phyloP scores from a whole-genome alignment of 1,284 basidiomycete species.

The Ganoderma meredithae region DNA sequence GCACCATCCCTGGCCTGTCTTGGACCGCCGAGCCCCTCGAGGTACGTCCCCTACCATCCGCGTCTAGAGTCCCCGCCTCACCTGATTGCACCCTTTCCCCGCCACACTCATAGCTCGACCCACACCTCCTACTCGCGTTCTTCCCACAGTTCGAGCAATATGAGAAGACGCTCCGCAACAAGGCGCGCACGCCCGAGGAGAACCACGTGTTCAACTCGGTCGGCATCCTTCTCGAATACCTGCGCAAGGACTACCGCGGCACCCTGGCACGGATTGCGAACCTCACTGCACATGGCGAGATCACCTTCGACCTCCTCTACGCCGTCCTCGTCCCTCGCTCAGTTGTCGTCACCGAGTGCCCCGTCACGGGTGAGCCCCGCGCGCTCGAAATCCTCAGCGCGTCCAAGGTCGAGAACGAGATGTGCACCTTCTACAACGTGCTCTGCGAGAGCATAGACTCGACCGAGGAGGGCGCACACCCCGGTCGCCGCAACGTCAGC shows the following conservation, averaged over 20 bases:
- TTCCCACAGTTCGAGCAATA: slow-evolving; percentile 55
- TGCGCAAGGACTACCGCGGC: slow-evolving; percentile 56
- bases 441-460: slow-evolving; percentile 57
- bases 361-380: slow-evolving; percentile 48
- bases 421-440: slow-evolving; percentile 46
- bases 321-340: slow-evolving; percentile 27
- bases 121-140: slow-evolving; percentile 60
- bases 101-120: slow-evolving; percentile 50
- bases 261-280: slow-evolving; percentile 54
- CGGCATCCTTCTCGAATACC: slow-evolving; percentile 44
- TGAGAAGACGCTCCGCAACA: slow-evolving; percentile 46
- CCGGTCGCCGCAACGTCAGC: slow-evolving; percentile 10
- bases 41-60: slow-evolving; percentile 39
- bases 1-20: slow-evolving; percentile 59
- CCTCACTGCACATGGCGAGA: slow-evolving; percentile 58
- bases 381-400: slow-evolving; percentile 52
- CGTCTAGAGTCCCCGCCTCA: not conserved
- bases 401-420: slow-evolving; percentile 40
- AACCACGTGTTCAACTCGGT: slow-evolving; percentile 50
- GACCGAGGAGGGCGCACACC: slow-evolving; percentile 44
- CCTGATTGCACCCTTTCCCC: not conserved
- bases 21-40: slow-evolving; percentile 62
- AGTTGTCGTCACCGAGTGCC: slow-evolving; percentile 24
- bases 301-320: slow-evolving; percentile 61
- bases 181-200: slow-evolving; percentile 49